Base-by-base conservation (phyloP, 2,329 filamentous ascomycete species). In the Pestalotiopsis sp. region DNA sequence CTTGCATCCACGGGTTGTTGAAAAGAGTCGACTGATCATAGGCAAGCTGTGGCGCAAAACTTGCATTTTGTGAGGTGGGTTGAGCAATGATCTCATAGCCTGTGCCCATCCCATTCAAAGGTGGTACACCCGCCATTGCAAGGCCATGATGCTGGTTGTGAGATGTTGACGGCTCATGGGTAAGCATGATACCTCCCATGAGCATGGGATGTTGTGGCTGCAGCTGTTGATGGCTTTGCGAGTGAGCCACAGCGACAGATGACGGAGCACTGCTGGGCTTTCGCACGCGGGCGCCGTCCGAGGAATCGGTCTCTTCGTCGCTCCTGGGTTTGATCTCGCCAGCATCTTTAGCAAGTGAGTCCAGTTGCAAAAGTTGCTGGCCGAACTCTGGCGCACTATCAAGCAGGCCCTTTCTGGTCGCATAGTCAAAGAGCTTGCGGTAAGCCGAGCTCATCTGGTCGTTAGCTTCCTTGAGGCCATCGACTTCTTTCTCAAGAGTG, bases 371-470 rank as follows among this genome's bases (percentile, higher is more conserved):
- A 13, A 94, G 81, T 65, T 89, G 85, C 36, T 83, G 82, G 3
- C 85, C 86, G 52, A 92, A 84, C 17, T 86, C 84, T 0, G 91
- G 87, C 7, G 87, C 83, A 41, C 84, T 77, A 41, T 88, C 83
- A 7, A 91, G 79, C 23, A 92, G 75, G n/a, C 89, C 88, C 67
- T 87, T 85, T 39, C 82, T 79, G 25, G 90, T 76, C 2, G 89
- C 86, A 52, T 86, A 87, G 71, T 93, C 88, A 71, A 92, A 89
- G 27, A 95, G 86, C 39, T 83, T 84, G 72, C 90, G 82, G 73
- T 97, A 94, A 0, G 89, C 87, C 65, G 86, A 89, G 80, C 89
- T 91, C 90, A 97, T 94, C 73, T 92, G 88, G 68, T 92, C 87
- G 70, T 95, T 91, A 25, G 87, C 89, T 14, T 86, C 84, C 69